phyloP scores from a whole-genome alignment of 306 rosid species.

The Sphenostylis stenocarpa region DNA sequence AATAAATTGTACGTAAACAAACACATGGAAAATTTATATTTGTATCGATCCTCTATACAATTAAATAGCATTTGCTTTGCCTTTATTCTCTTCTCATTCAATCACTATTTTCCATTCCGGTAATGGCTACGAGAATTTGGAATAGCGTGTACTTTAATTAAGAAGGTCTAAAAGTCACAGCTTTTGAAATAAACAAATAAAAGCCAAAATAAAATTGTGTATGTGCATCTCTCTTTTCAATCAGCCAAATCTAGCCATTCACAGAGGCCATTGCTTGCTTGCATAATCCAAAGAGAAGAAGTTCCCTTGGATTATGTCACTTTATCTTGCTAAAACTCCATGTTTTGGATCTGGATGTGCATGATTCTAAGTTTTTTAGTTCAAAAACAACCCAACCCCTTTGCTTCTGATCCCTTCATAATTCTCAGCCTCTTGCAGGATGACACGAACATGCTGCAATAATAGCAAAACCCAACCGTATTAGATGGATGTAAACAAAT shows the following conservation, averaged over 20 bases:
- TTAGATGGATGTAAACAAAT: background rate
- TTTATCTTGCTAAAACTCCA: constrained; percentile 5
- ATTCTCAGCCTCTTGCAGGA: constrained; percentile 71
- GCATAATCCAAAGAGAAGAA: constrained; percentile 6
- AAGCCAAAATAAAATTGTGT: constrained; percentile 9
- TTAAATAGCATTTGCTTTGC: background rate
- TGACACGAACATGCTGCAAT: constrained; percentile 62
- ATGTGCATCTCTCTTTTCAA: background rate
- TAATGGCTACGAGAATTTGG: background rate
- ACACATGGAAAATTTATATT: background rate
- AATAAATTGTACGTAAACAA: constrained; percentile 8
- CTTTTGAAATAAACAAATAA: background rate
- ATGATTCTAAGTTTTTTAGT: background rate
- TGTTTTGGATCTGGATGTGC: background rate
- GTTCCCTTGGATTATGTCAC: background rate
- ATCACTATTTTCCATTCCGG: background rate
- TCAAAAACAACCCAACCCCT: constrained; percentile 51
- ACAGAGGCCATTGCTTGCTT: background rate
- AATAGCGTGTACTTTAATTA: constrained; percentile 2
- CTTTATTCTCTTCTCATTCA: background rate
- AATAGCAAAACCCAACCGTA: background rate
- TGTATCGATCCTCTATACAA: constrained; percentile 34
- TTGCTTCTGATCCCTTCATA: constrained; percentile 68
- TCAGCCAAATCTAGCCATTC: background rate
- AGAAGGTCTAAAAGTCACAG: background rate